Conservation (phyloP, 2,329 filamentous ascomycete species). For the Acephala macrosclerotiorum region DNA sequence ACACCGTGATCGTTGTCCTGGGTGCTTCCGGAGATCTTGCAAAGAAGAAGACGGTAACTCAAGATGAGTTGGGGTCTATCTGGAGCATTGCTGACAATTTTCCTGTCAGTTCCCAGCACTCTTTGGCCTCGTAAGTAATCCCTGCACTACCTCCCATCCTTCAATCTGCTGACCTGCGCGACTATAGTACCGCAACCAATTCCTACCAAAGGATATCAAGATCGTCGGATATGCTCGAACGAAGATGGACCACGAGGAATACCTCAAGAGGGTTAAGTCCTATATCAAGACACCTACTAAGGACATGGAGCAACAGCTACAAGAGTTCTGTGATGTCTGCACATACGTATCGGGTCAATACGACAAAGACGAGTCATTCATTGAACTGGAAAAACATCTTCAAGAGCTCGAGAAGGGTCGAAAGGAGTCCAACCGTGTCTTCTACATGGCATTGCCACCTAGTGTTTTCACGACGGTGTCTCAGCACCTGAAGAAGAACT, state of each 20-base stretch:
- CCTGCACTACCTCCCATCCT: conserved; percentile 12
- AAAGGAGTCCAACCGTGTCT: conserved; percentile 87
- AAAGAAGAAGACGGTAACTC: conserved; percentile 96
- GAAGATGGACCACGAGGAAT: conserved; percentile 98
- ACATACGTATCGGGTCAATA: conserved; percentile 97
- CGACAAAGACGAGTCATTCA: conserved; percentile 94
- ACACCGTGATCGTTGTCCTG: conserved; percentile 95
- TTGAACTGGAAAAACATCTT: conserved; percentile 83
- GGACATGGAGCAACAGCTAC: conserved; percentile 93
- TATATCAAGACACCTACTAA: conserved; percentile 99
- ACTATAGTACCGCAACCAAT: conserved; percentile 93
- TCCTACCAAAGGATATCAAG: conserved; percentile 94
- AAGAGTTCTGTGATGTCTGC: conserved; percentile 88
- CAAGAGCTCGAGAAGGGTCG: conserved; percentile 83
- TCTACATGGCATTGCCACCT: conserved; percentile 98
- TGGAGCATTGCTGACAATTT: conserved; percentile 24
- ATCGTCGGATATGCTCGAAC: conserved; percentile 99
- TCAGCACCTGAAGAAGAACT: conserved; percentile 95
- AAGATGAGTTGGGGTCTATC: neutral
- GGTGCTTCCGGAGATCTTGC: conserved; percentile 97
- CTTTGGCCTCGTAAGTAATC: conserved; percentile 86
- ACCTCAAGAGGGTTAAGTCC: conserved; percentile 90
- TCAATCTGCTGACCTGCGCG: conserved; percentile 30
- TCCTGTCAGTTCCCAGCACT: conserved; percentile 86
- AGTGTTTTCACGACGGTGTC: conserved; percentile 98